Conservation (phyloP, 208 protist species). For the Herpetomonas samuelpessoai region DNA sequence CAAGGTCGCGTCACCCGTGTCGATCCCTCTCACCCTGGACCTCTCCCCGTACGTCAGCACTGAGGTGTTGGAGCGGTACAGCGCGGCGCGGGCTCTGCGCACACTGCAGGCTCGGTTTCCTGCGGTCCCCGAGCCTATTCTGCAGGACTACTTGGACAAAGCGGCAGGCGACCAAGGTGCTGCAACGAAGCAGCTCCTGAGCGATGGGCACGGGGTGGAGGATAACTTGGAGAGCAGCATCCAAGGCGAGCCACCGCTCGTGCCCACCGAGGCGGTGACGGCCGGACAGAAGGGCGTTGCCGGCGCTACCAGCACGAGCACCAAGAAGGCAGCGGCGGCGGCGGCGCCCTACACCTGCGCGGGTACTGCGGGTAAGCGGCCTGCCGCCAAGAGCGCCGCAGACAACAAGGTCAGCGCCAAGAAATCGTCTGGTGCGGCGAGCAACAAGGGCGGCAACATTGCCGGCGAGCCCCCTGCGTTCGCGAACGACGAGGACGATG, state of each 20-base stretch:
- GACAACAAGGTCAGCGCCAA: background rate
- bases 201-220: slow-evolving; percentile 16
- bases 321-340: background rate
- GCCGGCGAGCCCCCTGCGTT: too few relatives aligned
- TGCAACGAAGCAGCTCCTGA: slow-evolving; percentile 23
- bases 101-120: slow-evolving; percentile 47
- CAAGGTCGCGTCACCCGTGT: slow-evolving; percentile 55
- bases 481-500: background rate
- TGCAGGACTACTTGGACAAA: slow-evolving; percentile 15
- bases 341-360: background rate
- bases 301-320: background rate
- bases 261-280: too few relatives aligned
- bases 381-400: background rate
- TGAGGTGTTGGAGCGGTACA: slow-evolving; percentile 39
- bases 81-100: slow-evolving; percentile 18
- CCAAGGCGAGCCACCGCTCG: background rate
- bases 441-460: background rate
- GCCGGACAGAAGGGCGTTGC: too few relatives aligned
- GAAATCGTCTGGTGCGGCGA: background rate
- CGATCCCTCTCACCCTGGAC: slow-evolving; percentile 58
- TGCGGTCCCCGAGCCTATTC: slow-evolving; percentile 4
- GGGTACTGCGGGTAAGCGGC: background rate
- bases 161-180: slow-evolving; percentile 22
- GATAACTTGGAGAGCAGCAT: background rate
- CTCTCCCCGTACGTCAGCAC: slow-evolving; percentile 47